These are phyloP conservation scores for Talaromyces amestolkiae DNA, from an alignment of 2,329 filamentous ascomycete genomes.

Conservation along the genomic window DNA sequence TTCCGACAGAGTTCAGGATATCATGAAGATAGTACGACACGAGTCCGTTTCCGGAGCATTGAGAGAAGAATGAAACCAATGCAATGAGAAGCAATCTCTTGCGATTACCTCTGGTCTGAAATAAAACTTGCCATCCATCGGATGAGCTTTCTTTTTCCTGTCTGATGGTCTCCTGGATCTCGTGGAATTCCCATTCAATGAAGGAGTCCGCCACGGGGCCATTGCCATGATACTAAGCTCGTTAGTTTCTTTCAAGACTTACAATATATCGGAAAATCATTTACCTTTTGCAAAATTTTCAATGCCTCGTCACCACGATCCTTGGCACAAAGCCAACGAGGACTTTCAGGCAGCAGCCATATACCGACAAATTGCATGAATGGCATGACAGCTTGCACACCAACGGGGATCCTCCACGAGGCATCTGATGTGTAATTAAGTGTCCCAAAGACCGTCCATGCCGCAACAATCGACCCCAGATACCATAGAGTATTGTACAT, in stretches of 20 bases:
- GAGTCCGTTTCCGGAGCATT: slow-evolving; percentile 56
- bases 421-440: neutral
- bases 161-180: slow-evolving; percentile 44
- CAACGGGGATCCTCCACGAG: neutral
- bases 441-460: neutral
- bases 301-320: slow-evolving; percentile 58
- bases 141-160: slow-evolving; percentile 52
- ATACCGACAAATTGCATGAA: slow-evolving; percentile 51
- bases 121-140: slow-evolving; percentile 53
- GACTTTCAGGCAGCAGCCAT: slow-evolving; percentile 61
- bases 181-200: slow-evolving; percentile 33
- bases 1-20: slow-evolving; percentile 62
- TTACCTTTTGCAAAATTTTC: slow-evolving; percentile 51
- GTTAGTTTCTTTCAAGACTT: neutral
- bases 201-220: neutral
- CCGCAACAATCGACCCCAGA: slow-evolving; percentile 43
- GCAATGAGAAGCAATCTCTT: neutral
- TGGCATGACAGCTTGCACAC: neutral
- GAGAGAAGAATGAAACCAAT: neutral
- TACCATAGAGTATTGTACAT: slow-evolving; percentile 26
- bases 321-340: slow-evolving; percentile 61
- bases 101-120: slow-evolving; percentile 30
- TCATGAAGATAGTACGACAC: slow-evolving; percentile 66
- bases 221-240: neutral
- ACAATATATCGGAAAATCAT: neutral